Evolutionary conservation across 176 grass and related monocot species (phyloP), one percentile per base, ranked within the genome.

Genomic region (Tillandsia fasciculata): DNA sequence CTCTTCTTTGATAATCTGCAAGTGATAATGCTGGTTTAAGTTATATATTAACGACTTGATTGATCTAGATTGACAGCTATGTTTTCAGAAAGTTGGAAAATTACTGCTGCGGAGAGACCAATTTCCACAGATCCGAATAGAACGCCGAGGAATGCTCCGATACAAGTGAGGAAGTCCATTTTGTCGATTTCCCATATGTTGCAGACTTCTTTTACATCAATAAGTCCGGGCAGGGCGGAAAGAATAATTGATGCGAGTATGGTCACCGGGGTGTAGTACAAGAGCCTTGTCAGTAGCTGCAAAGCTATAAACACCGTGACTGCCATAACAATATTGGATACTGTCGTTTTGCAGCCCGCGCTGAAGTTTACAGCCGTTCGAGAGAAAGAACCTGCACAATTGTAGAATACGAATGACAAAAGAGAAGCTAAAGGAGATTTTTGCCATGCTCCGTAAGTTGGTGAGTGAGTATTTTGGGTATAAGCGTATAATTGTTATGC

Each of bases 271-370:
- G 94, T 97, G 71, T 87, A 97, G 84, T 90, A 97, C 65, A 97
- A 79, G 28, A 92, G 75, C 82, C 79, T 88, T 68, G 81, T 87
- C 53, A 97, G 82, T 48, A 92, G 22, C 69, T 92, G 79, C 64
- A 90, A 29, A 49, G 94, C 70, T 8, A 92, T 48, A 48, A 90
- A 71, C 56, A 97, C 94, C 4, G 94, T 87, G 70, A 80, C 13
- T 29, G 89, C 78, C 94, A 97, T 97, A 73, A 97, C 72, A n/a
- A 97, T 85, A 48, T 97, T 97, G 12, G 94, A 97, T 11, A 92
- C 51, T 2, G 89, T 82, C 12, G 89, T 90, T 70, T 82, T 87
- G 49, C 89, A 88, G 2, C 94, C 94, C 2, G 94, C 89, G 10
- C 94, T 97, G 74, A 92, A 89, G 74, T 97, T 97, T 1, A 93